Percentiles rank a stretch among this genome's conserved stretches.
These are phyloP conservation scores for Telfairia occidentalis DNA, from an alignment of 331 rosid genomes.

Conservation along the genomic window DNA sequence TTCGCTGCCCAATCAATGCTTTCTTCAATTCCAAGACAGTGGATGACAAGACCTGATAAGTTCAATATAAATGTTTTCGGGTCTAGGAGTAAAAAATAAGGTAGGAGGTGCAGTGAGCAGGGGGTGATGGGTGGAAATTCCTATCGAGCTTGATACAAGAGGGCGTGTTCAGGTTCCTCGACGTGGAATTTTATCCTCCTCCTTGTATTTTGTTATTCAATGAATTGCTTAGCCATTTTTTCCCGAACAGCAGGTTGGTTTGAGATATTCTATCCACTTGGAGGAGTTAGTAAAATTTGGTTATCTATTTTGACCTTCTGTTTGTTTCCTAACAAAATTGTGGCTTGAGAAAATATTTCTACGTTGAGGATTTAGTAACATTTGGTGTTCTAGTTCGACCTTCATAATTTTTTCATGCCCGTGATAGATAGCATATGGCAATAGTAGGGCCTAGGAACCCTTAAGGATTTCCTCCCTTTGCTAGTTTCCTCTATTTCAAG, in stretches of 20 bases:
- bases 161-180: not conserved
- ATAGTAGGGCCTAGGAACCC: not conserved
- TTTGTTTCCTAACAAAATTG: not conserved
- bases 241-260: not conserved
- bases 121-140: not conserved
- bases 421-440: not conserved
- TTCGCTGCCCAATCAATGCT: not conserved
- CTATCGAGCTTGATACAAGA: not conserved
- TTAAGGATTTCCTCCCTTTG: not conserved
- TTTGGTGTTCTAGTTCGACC: not conserved
- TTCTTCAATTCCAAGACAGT: not conserved
- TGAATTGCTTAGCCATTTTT: not conserved
- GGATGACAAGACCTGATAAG: too few relatives aligned
- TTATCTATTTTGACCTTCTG: not conserved
- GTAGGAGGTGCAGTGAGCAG: not conserved
- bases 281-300: slow-evolving; percentile 1
- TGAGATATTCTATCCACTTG: not conserved
- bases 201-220: not conserved
- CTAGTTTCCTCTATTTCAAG: not conserved
- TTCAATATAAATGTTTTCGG: not conserved
- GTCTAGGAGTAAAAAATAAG: not conserved
- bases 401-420: not conserved
- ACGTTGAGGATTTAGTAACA: not conserved
- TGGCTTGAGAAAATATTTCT: not conserved
- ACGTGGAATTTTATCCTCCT: not conserved